Evolutionary conservation across 2,329 filamentous ascomycete genomes (phyloP), one percentile per base, ranked within the genome.

Genomic region (Penicillium janthinellum): DNA sequence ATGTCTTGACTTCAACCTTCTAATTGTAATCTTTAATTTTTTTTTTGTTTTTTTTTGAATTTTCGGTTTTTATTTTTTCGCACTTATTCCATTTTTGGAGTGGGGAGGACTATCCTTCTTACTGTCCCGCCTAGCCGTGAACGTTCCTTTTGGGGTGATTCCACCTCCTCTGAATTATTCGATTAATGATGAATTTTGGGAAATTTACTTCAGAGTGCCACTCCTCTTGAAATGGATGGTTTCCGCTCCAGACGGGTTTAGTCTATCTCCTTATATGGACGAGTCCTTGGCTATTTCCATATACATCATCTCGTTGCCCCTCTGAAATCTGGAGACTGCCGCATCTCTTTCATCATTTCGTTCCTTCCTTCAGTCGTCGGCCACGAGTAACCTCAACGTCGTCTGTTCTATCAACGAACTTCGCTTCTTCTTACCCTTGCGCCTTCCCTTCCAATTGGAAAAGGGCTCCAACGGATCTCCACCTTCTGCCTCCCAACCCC

Each of bases 1-100:
- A 73, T 73, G 72, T 71, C 71, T 75, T 75, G 72, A 74, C 69
- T 71, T 73, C 70, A 70, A 70, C 65, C 62, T 69, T 66, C 58
- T 22, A 49, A 59, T 62, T 54, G 56, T 58, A 37, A 57, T 61
- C 73, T 72, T 60, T 61, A 34, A 17, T 20, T 20, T 20, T 20
- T 20, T 20, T 20, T 20, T 20, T 42, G 49, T 71, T 71, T 41
- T 57, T 51, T 70, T 64, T 75, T 77, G 11, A 28, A 62, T 78
- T 60, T 73, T n/a, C 8, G n/a, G 3, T 41, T 41, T 45, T 22
- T 48, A 15, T 17, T 48, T 31, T 31, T 22, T 17, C 28, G 20
- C 25, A 17, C 10, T 37, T 73, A 41, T 75, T 77, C 63, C 77
- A 76, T 65, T 78, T 75, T 58, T 67, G 38, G 34, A 50, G 25